Conservation (phyloP, 129 eudicot genomes). For the Arctium minus region DNA sequence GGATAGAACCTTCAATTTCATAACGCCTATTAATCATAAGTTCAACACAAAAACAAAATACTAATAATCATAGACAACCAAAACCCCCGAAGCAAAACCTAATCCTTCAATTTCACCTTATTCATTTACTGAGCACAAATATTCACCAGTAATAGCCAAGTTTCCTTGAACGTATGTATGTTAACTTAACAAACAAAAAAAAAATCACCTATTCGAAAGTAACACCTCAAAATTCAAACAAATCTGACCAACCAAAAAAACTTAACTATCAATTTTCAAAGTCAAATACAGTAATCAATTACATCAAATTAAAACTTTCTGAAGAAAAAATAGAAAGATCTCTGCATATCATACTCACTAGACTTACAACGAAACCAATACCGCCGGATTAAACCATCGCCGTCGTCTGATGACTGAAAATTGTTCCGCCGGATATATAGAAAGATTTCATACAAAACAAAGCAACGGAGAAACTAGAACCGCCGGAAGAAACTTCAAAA, state of each 20-base stretch:
- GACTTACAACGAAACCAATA: constrained; percentile 1
- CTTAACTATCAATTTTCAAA: neutral
- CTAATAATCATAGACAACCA: neutral
- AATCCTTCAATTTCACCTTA: constrained; percentile 2
- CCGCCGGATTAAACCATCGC: constrained; percentile 18
- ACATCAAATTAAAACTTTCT: neutral
- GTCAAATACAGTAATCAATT: constrained; percentile 17
- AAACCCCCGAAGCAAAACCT: neutral
- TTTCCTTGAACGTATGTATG: neutral
- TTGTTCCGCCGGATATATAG: neutral
- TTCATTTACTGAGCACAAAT: neutral
- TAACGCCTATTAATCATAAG: neutral
- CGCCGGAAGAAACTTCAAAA: neutral
- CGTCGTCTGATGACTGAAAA: constrained; percentile 7
- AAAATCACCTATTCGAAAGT: neutral
- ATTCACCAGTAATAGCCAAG: neutral
- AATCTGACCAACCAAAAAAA: constrained; percentile 15
- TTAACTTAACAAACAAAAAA: neutral
- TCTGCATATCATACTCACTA: neutral
- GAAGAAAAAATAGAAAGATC: constrained; percentile 6
- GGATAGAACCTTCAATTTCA: constrained; percentile 5
- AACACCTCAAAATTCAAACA: constrained; percentile 10
- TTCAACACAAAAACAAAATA: neutral
- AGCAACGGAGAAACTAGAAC: neutral
- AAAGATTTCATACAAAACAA: neutral